phyloP scores from a whole-genome alignment of 2,329 filamentous ascomycete species.

The Metarhizium rileyi region DNA sequence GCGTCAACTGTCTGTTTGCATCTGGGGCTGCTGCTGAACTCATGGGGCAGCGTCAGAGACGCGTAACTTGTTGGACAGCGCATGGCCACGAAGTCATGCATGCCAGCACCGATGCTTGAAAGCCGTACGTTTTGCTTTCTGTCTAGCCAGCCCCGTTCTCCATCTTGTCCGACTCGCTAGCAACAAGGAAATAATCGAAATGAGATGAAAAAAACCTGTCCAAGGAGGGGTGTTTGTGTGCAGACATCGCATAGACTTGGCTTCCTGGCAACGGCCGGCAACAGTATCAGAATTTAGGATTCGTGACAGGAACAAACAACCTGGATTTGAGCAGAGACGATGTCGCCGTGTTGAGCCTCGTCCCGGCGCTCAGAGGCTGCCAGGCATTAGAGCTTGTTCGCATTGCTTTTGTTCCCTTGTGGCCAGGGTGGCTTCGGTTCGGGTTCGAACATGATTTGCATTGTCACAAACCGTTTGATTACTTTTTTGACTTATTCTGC shows the following conservation, averaged over 20 bases:
- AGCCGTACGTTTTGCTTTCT: constrained; percentile 1
- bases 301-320: no score
- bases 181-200: not conserved
- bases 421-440: constrained; percentile 4
- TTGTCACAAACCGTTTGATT: not conserved
- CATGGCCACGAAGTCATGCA: constrained; percentile 22
- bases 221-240: not conserved
- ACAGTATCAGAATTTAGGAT: no score
- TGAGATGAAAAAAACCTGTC: not conserved
- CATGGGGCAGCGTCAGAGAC: not conserved
- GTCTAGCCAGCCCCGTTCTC: constrained; percentile 4
- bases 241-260: not conserved
- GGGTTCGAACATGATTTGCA: constrained; percentile 3
- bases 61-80: constrained; percentile 10
- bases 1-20: not conserved
- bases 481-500: not conserved
- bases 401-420: not conserved
- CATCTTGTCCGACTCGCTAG: not conserved
- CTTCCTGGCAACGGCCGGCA: not conserved
- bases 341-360: constrained; percentile 1
- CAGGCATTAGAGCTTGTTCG: not conserved
- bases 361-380: not conserved
- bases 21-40: not conserved
- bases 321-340: not conserved
- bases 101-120: constrained; percentile 12